Conservation (phyloP, 768 basidiomycete genomes). For the Boletus rubescentipes region DNA sequence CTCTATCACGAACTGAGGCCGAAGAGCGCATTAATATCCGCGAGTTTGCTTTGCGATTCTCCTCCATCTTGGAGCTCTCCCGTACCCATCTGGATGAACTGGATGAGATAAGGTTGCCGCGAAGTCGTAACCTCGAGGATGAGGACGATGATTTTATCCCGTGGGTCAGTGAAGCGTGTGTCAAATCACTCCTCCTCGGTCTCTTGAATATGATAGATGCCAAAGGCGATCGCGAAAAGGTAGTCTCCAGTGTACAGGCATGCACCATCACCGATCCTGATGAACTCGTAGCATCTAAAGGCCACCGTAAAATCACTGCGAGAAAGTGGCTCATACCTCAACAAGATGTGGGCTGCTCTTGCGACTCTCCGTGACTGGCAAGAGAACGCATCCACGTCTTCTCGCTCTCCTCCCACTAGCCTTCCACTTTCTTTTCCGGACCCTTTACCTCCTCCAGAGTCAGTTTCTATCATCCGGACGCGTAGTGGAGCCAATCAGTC, state of each 20-base stretch:
- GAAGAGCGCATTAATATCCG: constrained; percentile 69
- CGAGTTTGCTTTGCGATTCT: constrained; percentile 71
- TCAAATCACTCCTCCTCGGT: constrained; percentile 61
- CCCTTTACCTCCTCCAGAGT: constrained; percentile 54
- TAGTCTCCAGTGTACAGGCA: constrained; percentile 4
- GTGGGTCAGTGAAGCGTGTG: constrained; percentile 68
- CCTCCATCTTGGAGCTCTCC: constrained; percentile 46
- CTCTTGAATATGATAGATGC: constrained; percentile 54
- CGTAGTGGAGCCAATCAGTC: constrained; percentile 42
- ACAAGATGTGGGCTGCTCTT: constrained; percentile 62
- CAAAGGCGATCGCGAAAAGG: constrained; percentile 40
- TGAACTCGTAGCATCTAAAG: constrained; percentile 18
- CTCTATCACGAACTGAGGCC: constrained; percentile 45
- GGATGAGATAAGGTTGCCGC: constrained; percentile 47
- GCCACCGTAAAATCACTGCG: constrained; percentile 53
- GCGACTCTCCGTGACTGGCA: constrained; percentile 43
- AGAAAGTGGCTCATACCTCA: constrained; percentile 52
- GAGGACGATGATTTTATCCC: constrained; percentile 37
- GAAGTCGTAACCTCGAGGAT: constrained; percentile 36
- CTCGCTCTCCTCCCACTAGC: constrained; percentile 11
- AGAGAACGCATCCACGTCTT: constrained; percentile 18
- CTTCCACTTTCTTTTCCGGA: constrained; percentile 47
- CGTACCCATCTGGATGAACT: constrained; percentile 62
- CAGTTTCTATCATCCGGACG: constrained; percentile 41
- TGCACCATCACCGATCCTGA: background rate